These are phyloP conservation scores for Saccharomycopsis olivae DNA, from an alignment of 805 yeast genomes.

Conservation along the genomic window DNA sequence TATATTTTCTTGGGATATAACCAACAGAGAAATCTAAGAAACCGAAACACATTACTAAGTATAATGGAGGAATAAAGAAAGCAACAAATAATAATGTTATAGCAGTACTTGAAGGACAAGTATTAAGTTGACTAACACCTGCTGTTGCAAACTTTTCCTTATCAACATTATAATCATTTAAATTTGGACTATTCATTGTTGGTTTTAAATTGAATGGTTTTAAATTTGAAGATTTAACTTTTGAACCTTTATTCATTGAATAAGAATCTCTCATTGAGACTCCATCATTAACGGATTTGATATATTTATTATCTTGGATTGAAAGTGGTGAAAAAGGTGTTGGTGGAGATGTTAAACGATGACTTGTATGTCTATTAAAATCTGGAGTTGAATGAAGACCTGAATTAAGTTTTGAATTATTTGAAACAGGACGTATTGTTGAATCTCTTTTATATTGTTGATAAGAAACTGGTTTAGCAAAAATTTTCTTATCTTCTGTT, in stretches of 20 bases:
- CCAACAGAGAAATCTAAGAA: slow-evolving; percentile 17
- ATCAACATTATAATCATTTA: not conserved
- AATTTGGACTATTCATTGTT: not conserved
- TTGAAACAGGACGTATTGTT: not conserved
- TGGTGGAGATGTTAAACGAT: slow-evolving; percentile 4
- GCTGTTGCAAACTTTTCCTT: slow-evolving; percentile 4
- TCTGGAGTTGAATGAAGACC: not conserved
- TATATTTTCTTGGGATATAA: slow-evolving; percentile 15
- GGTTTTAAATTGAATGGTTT: slow-evolving; percentile 16
- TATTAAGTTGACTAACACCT: not conserved
- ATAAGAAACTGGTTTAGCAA: slow-evolving; percentile 3
- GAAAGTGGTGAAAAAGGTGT: slow-evolving; percentile 15
- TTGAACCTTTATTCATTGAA: not conserved
- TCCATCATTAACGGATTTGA: slow-evolving; percentile 11
- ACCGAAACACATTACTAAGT: slow-evolving; percentile 17
- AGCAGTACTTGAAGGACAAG: slow-evolving; percentile 11
- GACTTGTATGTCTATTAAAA: not conserved
- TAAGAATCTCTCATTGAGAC: slow-evolving; percentile 8
- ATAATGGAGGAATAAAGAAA: slow-evolving; percentile 18
- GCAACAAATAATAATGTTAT: slow-evolving; percentile 12
- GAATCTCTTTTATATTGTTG: slow-evolving; percentile 1
- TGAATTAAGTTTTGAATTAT: not conserved
- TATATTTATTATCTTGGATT: slow-evolving; percentile 11
- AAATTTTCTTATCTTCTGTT: slow-evolving; percentile 4
- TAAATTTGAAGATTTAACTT: slow-evolving; percentile 8